Evolutionary conservation across 2,329 filamentous ascomycete genomes (phyloP).

Genomic region (Verticillium nubilum): DNA sequence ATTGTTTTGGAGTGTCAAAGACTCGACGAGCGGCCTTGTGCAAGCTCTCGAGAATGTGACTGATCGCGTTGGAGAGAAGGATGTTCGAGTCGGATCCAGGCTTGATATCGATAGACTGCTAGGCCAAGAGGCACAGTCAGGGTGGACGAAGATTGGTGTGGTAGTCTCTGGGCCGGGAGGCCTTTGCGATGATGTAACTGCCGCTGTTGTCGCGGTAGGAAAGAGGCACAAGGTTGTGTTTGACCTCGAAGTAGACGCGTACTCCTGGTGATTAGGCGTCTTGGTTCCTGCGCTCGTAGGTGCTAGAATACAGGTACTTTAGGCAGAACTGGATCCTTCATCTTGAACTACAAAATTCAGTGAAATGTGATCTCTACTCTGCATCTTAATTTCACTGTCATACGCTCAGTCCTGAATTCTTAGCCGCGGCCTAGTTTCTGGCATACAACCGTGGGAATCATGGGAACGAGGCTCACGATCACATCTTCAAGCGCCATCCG

Average conservation of each 20-base stretch:
- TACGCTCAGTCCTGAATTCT: too few species aligned
- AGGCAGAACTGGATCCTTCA: too few species aligned
- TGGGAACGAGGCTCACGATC: too few species aligned
- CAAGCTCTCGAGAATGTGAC: slow-evolving; percentile 21
- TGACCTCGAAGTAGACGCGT: neutral
- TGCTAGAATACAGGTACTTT: too few species aligned
- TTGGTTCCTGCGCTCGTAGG: too few species aligned
- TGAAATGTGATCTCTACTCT: too few species aligned
- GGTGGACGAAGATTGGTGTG: slow-evolving; percentile 25
- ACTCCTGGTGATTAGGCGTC: slow-evolving; percentile 3
- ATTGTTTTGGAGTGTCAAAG: slow-evolving; percentile 29
- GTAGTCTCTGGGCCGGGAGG: slow-evolving; percentile 34
- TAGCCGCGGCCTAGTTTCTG: too few species aligned
- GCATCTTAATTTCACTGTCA: too few species aligned
- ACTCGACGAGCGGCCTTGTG: slow-evolving; percentile 17
- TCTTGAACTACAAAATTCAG: too few species aligned
- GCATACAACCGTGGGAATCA: too few species aligned
- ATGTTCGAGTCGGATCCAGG: slow-evolving; percentile 26
- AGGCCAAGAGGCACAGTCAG: slow-evolving; percentile 19
- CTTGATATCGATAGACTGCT: slow-evolving; percentile 25
- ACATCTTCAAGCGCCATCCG: too few species aligned
- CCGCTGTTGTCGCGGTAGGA: slow-evolving; percentile 15
- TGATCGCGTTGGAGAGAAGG: slow-evolving; percentile 21
- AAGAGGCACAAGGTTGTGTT: neutral
- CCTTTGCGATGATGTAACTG: slow-evolving; percentile 33